Evolutionary conservation across 768 basidiomycete species (phyloP).

Genomic region (Collybia mongolica): DNA sequence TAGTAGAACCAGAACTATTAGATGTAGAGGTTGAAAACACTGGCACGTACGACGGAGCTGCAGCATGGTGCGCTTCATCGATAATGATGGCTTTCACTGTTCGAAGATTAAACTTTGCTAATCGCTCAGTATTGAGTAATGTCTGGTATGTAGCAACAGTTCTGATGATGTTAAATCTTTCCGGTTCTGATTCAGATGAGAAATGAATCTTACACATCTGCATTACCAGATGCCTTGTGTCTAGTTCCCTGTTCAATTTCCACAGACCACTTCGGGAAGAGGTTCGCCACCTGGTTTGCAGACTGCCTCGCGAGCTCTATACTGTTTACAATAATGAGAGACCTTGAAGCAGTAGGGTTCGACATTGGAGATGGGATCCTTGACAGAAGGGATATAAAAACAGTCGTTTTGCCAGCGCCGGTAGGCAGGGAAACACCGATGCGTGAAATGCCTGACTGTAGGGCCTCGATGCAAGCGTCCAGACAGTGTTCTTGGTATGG

Average conservation of each 20-base stretch:
- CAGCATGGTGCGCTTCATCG: constrained; percentile 96
- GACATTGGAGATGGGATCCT: constrained; percentile 48
- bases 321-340: constrained; percentile 86
- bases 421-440: constrained; percentile 86
- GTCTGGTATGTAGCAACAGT: constrained; percentile 93
- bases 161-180: constrained; percentile 30
- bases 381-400: constrained; percentile 83
- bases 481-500: constrained; percentile 89
- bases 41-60: constrained; percentile 75
- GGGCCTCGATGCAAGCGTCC: constrained; percentile 70
- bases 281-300: constrained; percentile 60
- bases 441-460: constrained; percentile 64
- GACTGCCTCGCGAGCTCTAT: constrained; percentile 90
- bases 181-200: not conserved
- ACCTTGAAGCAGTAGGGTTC: constrained; percentile 46
- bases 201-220: constrained; percentile 70
- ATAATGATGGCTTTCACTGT: constrained; percentile 75
- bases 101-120: constrained; percentile 74
- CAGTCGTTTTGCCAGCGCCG: constrained; percentile 87
- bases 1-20: constrained; percentile 7
- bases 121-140: constrained; percentile 56
- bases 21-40: not conserved
- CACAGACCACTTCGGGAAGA: constrained; percentile 74
- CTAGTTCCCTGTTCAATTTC: constrained; percentile 90
- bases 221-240: constrained; percentile 71